Percentiles rank a stretch among this genome's conserved stretches.
Evolutionary conservation across 2,329 filamentous ascomycete genomes (phyloP).

Genomic region (Nakataea oryzae): DNA sequence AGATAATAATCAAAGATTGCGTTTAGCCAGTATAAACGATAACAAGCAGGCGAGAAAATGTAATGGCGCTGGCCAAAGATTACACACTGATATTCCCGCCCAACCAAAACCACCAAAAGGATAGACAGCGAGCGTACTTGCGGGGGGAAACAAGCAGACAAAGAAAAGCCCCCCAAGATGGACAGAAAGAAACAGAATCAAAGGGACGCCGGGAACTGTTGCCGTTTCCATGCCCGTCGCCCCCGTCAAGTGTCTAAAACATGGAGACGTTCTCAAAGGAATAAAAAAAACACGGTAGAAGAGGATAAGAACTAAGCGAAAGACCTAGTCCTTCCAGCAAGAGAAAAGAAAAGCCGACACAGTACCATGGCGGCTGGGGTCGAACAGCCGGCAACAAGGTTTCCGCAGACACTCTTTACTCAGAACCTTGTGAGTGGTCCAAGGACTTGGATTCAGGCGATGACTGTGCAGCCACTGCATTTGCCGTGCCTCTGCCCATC

Average conservation of each 20-base stretch:
- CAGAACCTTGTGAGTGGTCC: background rate
- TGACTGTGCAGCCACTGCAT: background rate
- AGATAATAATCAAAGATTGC: too few species aligned
- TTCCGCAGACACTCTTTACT: background rate
- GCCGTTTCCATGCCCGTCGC: background rate
- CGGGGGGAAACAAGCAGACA: background rate
- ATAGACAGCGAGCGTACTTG: background rate
- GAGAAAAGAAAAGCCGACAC: background rate
- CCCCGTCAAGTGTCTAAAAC: background rate
- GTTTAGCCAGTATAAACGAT: too few species aligned
- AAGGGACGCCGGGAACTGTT: background rate
- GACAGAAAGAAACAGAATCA: background rate
- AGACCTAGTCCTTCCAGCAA: too few species aligned
- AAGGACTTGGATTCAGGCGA: too few species aligned
- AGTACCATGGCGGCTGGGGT: background rate
- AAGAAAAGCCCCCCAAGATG: background rate
- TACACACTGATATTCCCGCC: too few species aligned
- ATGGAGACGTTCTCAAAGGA: too few species aligned
- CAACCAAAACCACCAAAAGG: background rate
- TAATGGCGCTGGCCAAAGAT: too few species aligned
- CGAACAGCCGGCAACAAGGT: background rate
- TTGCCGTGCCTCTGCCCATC: background rate
- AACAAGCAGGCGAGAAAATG: too few species aligned
- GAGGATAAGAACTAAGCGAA: too few species aligned
- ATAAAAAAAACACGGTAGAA: background rate